Percentiles rank a stretch among this genome's conserved stretches.
Conservation (phyloP, 495 filamentous ascomycete genomes). For the Penicillium flavigenum region DNA sequence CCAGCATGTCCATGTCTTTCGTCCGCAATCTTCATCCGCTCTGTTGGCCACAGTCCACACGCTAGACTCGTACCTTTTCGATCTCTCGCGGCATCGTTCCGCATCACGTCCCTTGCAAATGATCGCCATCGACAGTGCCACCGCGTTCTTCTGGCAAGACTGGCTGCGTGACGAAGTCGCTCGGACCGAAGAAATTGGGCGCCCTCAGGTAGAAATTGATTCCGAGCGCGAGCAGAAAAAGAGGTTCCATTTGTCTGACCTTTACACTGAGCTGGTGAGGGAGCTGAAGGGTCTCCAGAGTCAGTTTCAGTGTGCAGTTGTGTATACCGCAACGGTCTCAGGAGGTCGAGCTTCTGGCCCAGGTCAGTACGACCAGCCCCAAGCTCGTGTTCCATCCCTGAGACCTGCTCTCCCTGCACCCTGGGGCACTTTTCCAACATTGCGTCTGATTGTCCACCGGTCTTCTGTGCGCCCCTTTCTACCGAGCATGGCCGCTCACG, state of each 20-base stretch:
- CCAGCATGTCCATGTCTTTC: constrained; percentile 55
- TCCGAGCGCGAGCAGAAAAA: constrained; percentile 28
- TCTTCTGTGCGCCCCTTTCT: constrained; percentile 53
- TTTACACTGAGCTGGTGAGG: constrained; percentile 36
- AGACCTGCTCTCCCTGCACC: constrained; percentile 44
- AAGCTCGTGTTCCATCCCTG: constrained; percentile 32
- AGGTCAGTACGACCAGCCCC: constrained; percentile 35
- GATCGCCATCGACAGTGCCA: constrained; percentile 54
- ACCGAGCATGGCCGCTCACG: constrained; percentile 51
- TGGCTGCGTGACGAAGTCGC: constrained; percentile 49
- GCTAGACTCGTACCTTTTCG: constrained; percentile 54
- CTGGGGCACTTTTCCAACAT: constrained; percentile 48
- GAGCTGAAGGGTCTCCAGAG: constrained; percentile 38
- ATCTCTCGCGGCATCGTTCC: constrained; percentile 48
- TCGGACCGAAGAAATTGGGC: constrained; percentile 41
- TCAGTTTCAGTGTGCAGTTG: constrained; percentile 41
- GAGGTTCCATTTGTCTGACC: constrained; percentile 36
- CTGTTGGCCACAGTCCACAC: constrained; percentile 51
- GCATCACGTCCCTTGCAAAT: constrained; percentile 45
- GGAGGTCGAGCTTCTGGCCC: constrained; percentile 35
- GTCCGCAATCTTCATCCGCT: constrained; percentile 51
- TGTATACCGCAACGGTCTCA: constrained; percentile 38
- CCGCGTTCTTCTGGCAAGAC: constrained; percentile 59
- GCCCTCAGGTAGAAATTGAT: constrained; percentile 33
- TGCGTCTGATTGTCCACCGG: constrained; percentile 49